Base-by-base conservation (phyloP, 2,329 filamentous ascomycete genomes). In the Aspergillus spinulosporus region DNA sequence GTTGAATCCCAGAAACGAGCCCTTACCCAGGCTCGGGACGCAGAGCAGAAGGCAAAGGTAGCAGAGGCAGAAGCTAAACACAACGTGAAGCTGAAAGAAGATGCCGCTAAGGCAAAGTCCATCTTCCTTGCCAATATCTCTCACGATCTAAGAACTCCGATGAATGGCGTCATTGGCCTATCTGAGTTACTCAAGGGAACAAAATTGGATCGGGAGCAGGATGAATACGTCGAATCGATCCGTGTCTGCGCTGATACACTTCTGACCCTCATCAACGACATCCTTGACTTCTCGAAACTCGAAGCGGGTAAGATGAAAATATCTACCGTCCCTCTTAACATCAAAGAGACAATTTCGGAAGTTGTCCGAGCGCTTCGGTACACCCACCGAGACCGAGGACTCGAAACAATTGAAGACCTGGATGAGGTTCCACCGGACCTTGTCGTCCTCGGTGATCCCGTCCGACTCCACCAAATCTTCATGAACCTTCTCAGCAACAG, bases 101-200 rank as follows among this genome's bases (percentile, higher is more conserved):
- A 88, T 68, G 85, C 85, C 21, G 84, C 84, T 5, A 84, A 81
- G 65, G 84, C 84, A 1, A 99, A 99, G 76, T 97, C 94, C 0
- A 80, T 97, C 6, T 97, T 97, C 76, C 95, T 99, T 61, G 94
- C 94, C 14, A 97, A 97, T 66, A 96, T 97, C 49, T 86, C 83
- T 1, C 86, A 88, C 63, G 86, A 97, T 72, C 80, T 99, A 36
- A 95, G 96, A 70, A 99, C 94, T 1, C 94, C 94, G 0, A 81
- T 97, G 56, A 97, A 97, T 68, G 94, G 93, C 9, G 97, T 97
- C 48, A 80, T 99, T 66, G 94, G 94, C 34, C 82, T 86, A 73
- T 84, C 81, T 2, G 84, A 87, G 63, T 72, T 87, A 43, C 75
- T 87, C 21, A 86, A 86, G 63, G 78, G 77, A 5, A 86, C 82